A percentile compares a stretch with the other conserved stretches of the same genome.
Evolutionary conservation across 257 asterid species (phyloP).

Genomic region (Capsicum baccatum): DNA sequence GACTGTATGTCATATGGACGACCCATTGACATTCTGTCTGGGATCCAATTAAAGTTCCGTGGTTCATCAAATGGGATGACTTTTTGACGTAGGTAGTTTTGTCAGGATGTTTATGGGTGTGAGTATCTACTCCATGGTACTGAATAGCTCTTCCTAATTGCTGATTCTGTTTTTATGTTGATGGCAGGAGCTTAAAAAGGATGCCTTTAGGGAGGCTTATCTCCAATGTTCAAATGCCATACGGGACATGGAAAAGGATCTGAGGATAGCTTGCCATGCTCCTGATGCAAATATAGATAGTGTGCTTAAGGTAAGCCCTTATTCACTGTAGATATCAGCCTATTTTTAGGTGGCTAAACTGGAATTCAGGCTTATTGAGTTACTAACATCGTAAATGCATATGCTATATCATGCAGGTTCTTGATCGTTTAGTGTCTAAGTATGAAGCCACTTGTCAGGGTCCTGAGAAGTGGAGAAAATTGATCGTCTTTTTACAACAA

Average conservation of each 20-base stretch:
- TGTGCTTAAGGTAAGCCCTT: conserved; percentile 64
- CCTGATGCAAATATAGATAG: conserved; percentile 76
- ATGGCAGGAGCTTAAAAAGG: conserved; percentile 88
- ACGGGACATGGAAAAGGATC: conserved; percentile 89
- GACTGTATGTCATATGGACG: background rate
- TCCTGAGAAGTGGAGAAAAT: conserved; percentile 95
- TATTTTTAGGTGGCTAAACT: conserved; percentile 23
- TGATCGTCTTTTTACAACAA: conserved; percentile 68
- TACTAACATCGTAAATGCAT: conserved; percentile 8
- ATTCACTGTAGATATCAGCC: background rate
- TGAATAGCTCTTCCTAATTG: background rate
- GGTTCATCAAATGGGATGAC: conserved; percentile 15
- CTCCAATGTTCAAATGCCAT: conserved; percentile 69
- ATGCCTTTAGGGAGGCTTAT: conserved; percentile 92
- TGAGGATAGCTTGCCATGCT: conserved; percentile 82
- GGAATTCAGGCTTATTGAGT: background rate
- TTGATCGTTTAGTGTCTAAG: conserved; percentile 77
- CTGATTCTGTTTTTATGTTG: conserved; percentile 37
- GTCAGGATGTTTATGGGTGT: background rate
- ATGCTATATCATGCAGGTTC: conserved; percentile 53
- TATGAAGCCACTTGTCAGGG: conserved; percentile 88
- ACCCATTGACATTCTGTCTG: background rate
- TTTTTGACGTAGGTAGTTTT: background rate
- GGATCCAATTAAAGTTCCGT: background rate
- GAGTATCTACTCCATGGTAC: background rate